Base-by-base conservation (phyloP, 805 yeast genomes). In the Hanseniaspora singularis region DNA sequence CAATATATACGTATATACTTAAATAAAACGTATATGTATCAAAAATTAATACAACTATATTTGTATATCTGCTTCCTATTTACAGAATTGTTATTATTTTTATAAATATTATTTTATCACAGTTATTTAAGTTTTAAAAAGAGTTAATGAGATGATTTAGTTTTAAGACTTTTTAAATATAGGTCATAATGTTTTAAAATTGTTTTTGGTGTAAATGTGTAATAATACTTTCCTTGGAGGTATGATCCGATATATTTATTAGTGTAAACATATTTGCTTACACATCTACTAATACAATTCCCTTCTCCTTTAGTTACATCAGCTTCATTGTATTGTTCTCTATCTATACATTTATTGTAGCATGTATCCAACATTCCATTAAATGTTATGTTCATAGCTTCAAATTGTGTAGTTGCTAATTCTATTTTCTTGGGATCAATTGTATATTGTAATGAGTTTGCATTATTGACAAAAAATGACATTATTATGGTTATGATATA, bases 271-370 rank as follows among this genome's bases (percentile, higher is more conserved):
- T 79, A 87, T 62, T 88, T 88, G 52, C 77, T 64, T 37, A 83
- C 89, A 65, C 97, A 88, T 51, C 96, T 68, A 61, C 87, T 95
- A 10, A 84, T 65, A 60, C 96, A 89, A 38, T 75, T 71, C 50
- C 70, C 64, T 59, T 88, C 96, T 31, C 95, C 96, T 56, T 87
- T 86, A 52, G 76, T 77, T 46, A 88, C 66, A 22, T 89, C 96
- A 9, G 74, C 71, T 55, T 89, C 97, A 14, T 85, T 84, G 63
- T 82, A 88, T 52, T 80, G 83, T n/a, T 70, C 74, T n/a, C 55
- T 59, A 11, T 81, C 79, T 33, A 92, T 72, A 63, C 98, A 92
- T 62, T 92, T 92, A 49, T 62, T 56, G 18, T 72, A 68, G 61
- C 97, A 89, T 3, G 72, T 69, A 30, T 66, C 62, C 30, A 82